phyloP scores from a whole-genome alignment of 257 asterid species.

The Perilla frutescens region DNA sequence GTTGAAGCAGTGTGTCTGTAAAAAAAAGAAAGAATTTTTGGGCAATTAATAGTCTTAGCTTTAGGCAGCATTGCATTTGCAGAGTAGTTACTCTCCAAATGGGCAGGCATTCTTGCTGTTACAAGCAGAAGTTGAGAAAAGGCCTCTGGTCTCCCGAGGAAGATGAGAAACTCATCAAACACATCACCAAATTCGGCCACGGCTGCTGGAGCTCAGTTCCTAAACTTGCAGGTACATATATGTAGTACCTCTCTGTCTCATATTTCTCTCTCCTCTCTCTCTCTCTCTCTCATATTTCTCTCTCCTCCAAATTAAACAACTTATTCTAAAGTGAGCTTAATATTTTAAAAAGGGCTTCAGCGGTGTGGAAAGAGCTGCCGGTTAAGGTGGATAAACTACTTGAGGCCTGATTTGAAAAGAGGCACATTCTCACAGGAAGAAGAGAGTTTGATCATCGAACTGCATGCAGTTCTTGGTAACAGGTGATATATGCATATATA shows the following conservation, averaged over 20 bases:
- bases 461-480: constrained; percentile 95
- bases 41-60: constrained; percentile 15
- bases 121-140: constrained; percentile 85
- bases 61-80: constrained; percentile 35
- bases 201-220: constrained; percentile 99
- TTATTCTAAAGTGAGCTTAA: too few relatives aligned
- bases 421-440: constrained; percentile 91
- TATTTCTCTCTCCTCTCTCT: neutral
- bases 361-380: constrained; percentile 98
- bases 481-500: constrained; percentile 42
- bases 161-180: constrained; percentile 90
- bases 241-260: too few relatives aligned
- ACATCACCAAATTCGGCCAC: constrained; percentile 80
- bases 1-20: neutral
- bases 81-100: constrained; percentile 43
- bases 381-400: constrained; percentile 86
- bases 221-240: constrained; percentile 72
- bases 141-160: constrained; percentile 99
- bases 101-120: constrained; percentile 97
- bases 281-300: neutral
- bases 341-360: constrained; percentile 57
- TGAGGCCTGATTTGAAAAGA: constrained; percentile 91
- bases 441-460: constrained; percentile 74
- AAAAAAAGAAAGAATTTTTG: constrained; percentile 10
- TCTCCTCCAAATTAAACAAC: neutral